Evolutionary conservation across 1,284 basidiomycete genomes (phyloP), one percentile per base, ranked within the genome.

Genomic region (Irpex sp.): DNA sequence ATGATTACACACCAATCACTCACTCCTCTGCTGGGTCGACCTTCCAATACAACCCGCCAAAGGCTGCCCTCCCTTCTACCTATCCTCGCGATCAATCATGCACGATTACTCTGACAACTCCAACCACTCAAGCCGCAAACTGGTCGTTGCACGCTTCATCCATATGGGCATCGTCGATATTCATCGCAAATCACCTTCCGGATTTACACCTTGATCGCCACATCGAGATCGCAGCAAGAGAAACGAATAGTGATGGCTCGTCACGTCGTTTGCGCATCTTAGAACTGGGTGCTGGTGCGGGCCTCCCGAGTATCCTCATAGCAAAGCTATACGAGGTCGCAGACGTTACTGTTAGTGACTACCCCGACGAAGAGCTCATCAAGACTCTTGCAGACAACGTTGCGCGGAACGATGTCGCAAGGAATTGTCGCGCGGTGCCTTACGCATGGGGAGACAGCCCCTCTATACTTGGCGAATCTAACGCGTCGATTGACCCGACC

Each of bases 141-240:
- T 92, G 89, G 89, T 78, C 81, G 4, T 72, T 92, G 3, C 89
- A 92, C 65, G 90, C 89, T 0, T 86, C 87, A 5, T 87, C 87
- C 15, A 84, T 92, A 68, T 92, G 89, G 90, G 75, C 81, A 4
- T 81, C 89, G 3, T 83, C 89, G 1, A 72, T 84, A 59, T 89
- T 84, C 74, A 72, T 90, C 50, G 86, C 85, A 57, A 83, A 90
- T 70, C 84, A 90, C 65, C 63, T 90, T 39, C 71, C 77, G 36
- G 76, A 81, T 39, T 73, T 88, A 1, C 54, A 63, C 33, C 65
- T 85, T n/a, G 69, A 75, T 21, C 61, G 67, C 7, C 70, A 74
- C 61, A 61, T 75, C 15, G 55, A 21, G 17, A 43, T 54, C 3
- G 55, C 70, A 11, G 37, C 68, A 56, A 43, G 4, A 15, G 11